A percentile compares a stretch with the other conserved stretches of the same genome.
phyloP scores from a whole-genome alignment of 352 stramenopile species.

The Phytophthora melonis region DNA sequence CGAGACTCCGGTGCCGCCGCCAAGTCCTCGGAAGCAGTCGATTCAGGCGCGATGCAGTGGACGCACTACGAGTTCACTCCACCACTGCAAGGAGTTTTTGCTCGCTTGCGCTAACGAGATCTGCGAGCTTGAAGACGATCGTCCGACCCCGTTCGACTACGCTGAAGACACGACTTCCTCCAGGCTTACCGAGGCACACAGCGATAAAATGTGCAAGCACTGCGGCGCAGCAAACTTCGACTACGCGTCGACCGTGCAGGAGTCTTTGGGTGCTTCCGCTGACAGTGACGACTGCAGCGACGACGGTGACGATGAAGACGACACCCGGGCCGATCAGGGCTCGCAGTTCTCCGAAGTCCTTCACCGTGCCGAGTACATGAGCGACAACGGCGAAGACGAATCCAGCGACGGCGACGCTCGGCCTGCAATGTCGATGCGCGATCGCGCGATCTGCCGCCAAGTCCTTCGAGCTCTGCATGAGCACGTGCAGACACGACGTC shows the following conservation, averaged over 20 bases:
- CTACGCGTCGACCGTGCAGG: constrained; percentile 58
- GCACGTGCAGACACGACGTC: constrained; percentile 15
- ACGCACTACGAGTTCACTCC: constrained; percentile 39
- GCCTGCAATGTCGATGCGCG: constrained; percentile 14
- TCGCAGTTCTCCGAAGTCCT: constrained; percentile 70
- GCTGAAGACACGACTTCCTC: constrained; percentile 55
- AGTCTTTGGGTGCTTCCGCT: constrained; percentile 29
- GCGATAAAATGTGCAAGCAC: constrained; percentile 17
- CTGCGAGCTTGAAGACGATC: constrained; percentile 78
- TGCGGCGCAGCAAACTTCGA: constrained; percentile 44
- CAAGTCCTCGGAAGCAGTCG: constrained; percentile 20
- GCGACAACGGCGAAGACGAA: constrained; percentile 27
- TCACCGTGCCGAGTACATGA: constrained; percentile 58
- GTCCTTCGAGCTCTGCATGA: constrained; percentile 33
- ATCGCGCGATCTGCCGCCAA: constrained; percentile 37
- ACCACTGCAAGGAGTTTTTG: constrained; percentile 75
- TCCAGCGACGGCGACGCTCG: constrained; percentile 2
- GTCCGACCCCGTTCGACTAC: constrained; percentile 73
- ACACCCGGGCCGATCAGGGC: constrained; percentile 58
- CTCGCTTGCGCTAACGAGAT: constrained; percentile 85
- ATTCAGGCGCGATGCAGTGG: constrained; percentile 31
- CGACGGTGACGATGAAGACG: constrained; percentile 44
- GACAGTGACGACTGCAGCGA: constrained; percentile 37
- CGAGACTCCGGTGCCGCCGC: constrained; percentile 6
- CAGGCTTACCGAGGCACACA: constrained; percentile 1